phyloP scores from a whole-genome alignment of 768 basidiomycete genomes.

The Hygrophoropsis aurantiaca region DNA sequence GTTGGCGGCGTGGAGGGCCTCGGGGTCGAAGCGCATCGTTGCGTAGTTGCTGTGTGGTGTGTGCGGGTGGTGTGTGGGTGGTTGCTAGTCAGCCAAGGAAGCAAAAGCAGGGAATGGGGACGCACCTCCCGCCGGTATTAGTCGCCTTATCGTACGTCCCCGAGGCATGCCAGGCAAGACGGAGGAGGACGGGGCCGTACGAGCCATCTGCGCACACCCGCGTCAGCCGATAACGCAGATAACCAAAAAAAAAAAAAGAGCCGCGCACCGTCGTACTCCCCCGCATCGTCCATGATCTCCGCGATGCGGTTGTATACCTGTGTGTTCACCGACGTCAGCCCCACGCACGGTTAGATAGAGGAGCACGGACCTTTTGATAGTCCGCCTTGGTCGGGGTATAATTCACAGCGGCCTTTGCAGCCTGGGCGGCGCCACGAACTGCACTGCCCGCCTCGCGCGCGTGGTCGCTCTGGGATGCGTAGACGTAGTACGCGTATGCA shows the following conservation, averaged over 20 bases:
- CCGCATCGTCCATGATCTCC: slow-evolving; percentile 68
- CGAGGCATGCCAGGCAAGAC: slow-evolving; percentile 93
- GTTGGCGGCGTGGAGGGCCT: slow-evolving; percentile 82
- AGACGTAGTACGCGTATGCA: slow-evolving; percentile 67
- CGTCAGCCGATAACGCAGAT: slow-evolving; percentile 3
- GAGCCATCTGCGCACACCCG: slow-evolving; percentile 64
- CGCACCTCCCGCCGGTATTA: slow-evolving; percentile 77
- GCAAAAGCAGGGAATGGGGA: slow-evolving; percentile 3
- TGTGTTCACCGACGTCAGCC: background rate
- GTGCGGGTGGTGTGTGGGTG: slow-evolving; percentile 10
- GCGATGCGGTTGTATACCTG: slow-evolving; percentile 92
- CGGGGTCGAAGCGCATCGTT: slow-evolving; percentile 96
- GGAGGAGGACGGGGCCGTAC: slow-evolving; percentile 82
- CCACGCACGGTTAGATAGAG: background rate
- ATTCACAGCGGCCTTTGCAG: slow-evolving; percentile 61
- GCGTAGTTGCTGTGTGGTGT: slow-evolving; percentile 79
- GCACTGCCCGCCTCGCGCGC: slow-evolving; percentile 53
- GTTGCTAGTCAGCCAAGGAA: slow-evolving; percentile 1
- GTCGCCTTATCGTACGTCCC: slow-evolving; percentile 87
- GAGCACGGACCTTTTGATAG: slow-evolving; percentile 73
- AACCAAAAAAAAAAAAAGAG: background rate
- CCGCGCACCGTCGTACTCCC: slow-evolving; percentile 75
- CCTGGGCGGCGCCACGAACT: slow-evolving; percentile 61
- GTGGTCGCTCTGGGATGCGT: slow-evolving; percentile 44
- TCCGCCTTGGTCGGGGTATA: slow-evolving; percentile 80